Conservation (phyloP, 1,284 basidiomycete genomes). For the Pascua sp. region DNA sequence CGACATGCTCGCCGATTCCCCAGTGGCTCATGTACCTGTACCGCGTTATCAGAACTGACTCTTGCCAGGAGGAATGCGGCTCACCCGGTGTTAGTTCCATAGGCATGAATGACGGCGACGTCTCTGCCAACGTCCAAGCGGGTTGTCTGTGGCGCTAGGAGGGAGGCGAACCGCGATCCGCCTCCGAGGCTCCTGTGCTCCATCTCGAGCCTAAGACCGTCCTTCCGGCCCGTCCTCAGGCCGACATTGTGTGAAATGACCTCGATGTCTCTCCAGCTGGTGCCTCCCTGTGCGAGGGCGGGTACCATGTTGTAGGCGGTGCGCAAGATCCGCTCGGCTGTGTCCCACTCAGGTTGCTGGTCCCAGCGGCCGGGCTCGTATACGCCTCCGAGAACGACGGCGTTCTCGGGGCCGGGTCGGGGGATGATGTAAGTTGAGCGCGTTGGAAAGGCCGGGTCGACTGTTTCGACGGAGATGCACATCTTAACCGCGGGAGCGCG, state of each 20-base stretch:
- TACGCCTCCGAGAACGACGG: constrained; percentile 45
- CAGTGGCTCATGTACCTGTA: too few relatives aligned
- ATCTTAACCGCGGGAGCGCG: constrained; percentile 48
- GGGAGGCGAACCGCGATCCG: not conserved
- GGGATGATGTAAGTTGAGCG: constrained; percentile 47
- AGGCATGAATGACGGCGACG: constrained; percentile 64
- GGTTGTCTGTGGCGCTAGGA: not conserved
- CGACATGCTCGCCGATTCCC: too few relatives aligned
- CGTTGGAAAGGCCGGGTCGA: constrained; percentile 31
- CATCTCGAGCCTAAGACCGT: constrained; percentile 63
- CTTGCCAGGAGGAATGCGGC: not conserved
- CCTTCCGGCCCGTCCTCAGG: constrained; percentile 62
- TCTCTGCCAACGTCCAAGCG: constrained; percentile 49
- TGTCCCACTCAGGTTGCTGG: constrained; percentile 24
- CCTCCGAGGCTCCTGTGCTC: constrained; percentile 54
- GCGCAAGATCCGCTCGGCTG: constrained; percentile 33
- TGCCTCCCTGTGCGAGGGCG: constrained; percentile 29
- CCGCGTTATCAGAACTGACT: too few relatives aligned
- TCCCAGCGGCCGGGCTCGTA: constrained; percentile 39
- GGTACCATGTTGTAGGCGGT: constrained; percentile 39
- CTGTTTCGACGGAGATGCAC: constrained; percentile 22
- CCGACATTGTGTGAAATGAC: constrained; percentile 62
- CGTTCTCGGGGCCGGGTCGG: constrained; percentile 35
- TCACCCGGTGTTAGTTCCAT: constrained; percentile 52
- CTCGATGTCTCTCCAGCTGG: constrained; percentile 42